Evolutionary conservation across 1,284 basidiomycete species (phyloP), one percentile per base, ranked within the genome.

Genomic region (Naganishia sp.): DNA sequence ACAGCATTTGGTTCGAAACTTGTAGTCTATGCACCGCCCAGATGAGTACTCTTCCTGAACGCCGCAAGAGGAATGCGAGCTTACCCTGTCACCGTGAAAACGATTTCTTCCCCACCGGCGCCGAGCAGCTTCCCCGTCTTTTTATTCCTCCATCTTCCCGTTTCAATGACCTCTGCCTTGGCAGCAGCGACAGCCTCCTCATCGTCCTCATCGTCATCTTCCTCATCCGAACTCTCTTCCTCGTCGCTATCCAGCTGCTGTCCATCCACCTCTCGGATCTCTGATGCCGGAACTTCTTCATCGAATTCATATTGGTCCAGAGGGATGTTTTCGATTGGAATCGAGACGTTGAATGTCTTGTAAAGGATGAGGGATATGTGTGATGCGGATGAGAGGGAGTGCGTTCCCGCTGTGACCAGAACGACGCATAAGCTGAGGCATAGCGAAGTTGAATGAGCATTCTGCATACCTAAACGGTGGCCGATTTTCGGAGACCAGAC

Each of bases 271-370:
- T 67, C 70, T 33, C 54, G 42, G 33, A 55, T 53, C 36, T 55
- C 31, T 55, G 25, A 78, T 25, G 77, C 82, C 6, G 81, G 75
- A 39, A 71, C 69, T 16, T 74, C 89, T 70, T 93, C 88, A 75
- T 96, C 90, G 73, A 95, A 98, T 69, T 88, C 86, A 87, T 90
- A 98, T 61, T 86, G 80, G 55, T 90, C 87, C 25, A 79, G 82
- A 3, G 88, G 91, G 74, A 99, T 92, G 78, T 99, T 95, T 74
- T 91, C 86, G 64, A 91, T 87, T 0, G 94, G 92, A 77, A 99
- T 97, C 9, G 93, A 94, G 16, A 93, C 92, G 78, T 99, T 99
- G 84, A 99, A 99, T 7, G 92, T 95, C 64, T 89, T 88, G 74
- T 96, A 92, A 5, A 97, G 84, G 61, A 99, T 88, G 13, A 99